A percentile compares a stretch with the other conserved stretches of the same genome.
These are phyloP conservation scores for Aeschynomene evenia DNA, from an alignment of 306 rosid species.

Conservation along the genomic window DNA sequence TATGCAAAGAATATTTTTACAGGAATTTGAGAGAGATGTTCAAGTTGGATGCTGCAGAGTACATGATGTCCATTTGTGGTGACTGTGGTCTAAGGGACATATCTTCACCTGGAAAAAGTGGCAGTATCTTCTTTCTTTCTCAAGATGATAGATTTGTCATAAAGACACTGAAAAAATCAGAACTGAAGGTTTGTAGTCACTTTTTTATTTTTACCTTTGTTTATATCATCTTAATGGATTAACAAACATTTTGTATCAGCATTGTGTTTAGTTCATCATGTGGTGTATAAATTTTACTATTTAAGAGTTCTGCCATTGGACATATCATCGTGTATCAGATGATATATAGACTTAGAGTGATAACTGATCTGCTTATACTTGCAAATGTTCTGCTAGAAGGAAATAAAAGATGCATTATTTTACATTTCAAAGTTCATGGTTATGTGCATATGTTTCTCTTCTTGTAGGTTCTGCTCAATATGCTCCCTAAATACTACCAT, in stretches of 20 bases:
- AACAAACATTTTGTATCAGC: neutral
- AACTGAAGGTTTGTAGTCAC: constrained; percentile 76
- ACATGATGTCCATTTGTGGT: constrained; percentile 99
- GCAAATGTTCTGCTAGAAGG: neutral
- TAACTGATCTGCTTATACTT: neutral
- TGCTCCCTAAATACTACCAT: constrained; percentile 81
- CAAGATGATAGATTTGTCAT: constrained; percentile 95
- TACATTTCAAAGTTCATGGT: constrained; percentile 9
- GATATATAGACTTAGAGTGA: neutral
- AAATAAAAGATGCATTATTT: neutral
- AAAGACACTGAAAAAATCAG: constrained; percentile 77
- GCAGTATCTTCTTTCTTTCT: constrained; percentile 95
- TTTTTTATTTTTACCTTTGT: neutral
- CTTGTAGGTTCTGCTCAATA: constrained; percentile 75
- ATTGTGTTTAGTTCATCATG: constrained; percentile 3
- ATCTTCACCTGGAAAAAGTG: constrained; percentile 95
- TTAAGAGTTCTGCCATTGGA: neutral
- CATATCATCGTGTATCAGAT: neutral
- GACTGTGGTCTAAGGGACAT: constrained; percentile 85
- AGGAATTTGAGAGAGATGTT: constrained; percentile 99
- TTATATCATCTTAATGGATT: neutral
- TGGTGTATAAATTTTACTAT: neutral
- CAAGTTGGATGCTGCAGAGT: constrained; percentile 95
- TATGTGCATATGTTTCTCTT: constrained; percentile 5
- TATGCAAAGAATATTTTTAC: constrained; percentile 30